Evolutionary conservation across 345 rosid genomes (phyloP).

Genomic region (Garcia nutans): DNA sequence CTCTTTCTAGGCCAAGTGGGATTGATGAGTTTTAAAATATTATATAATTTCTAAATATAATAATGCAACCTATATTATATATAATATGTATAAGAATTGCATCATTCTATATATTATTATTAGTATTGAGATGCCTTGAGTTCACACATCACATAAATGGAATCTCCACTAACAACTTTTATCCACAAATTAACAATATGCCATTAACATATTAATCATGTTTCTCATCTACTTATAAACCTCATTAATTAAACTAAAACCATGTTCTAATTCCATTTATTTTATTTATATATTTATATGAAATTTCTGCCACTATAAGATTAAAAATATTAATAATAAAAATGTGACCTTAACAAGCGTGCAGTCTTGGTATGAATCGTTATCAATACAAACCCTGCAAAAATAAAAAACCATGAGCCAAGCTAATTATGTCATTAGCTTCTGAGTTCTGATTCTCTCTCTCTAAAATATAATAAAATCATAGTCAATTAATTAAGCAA

Average conservation of each 20-base stretch:
- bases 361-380: constrained; percentile 65
- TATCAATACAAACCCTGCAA: constrained; percentile 83
- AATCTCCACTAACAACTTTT: constrained; percentile 3
- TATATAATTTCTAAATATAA: too few relatives aligned
- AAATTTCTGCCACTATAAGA: neutral
- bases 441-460: too few relatives aligned
- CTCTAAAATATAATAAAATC: too few relatives aligned
- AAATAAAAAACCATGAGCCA: constrained; percentile 15
- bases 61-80: neutral
- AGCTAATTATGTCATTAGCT: neutral
- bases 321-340: neutral
- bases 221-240: neutral
- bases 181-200: constrained; percentile 8
- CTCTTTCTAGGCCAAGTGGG: neutral
- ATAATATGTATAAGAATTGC: neutral
- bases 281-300: neutral
- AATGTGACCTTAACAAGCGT: constrained; percentile 78
- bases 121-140: neutral
- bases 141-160: constrained; percentile 6
- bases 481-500: too few relatives aligned
- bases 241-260: neutral
- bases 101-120: too few relatives aligned
- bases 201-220: neutral
- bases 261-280: neutral
- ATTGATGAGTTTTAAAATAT: neutral